Evolutionary conservation across 257 asterid species (phyloP), one percentile per base, ranked within the genome.

Genomic region (Knoxia roxburghii): DNA sequence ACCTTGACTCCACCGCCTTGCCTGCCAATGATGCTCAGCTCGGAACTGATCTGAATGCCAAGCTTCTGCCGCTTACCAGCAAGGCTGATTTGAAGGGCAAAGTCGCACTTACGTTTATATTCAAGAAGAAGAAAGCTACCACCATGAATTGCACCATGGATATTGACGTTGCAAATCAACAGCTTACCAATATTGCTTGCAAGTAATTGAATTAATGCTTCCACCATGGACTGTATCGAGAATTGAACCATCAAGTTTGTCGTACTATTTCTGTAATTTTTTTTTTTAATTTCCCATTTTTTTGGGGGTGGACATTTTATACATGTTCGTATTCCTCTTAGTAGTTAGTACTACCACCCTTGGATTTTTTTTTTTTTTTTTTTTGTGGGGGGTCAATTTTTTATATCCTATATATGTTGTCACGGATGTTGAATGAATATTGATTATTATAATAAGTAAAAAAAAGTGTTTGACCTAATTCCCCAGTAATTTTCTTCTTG

Each of bases 81-180:
- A 50, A 48, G 59, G 78, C 83, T 10, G 61, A 59, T n/a, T 30
- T 84, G 65, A 54, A 40, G 54, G 89, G 89, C 35, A 83, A 67
- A 54, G 85, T 79, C 59, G 77, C 63, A 58, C 18, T 85, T 64
- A 18, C 81, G 1, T 61, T 62, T 18, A 65, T 85, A 26, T 61
- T 82, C 65, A 85, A 67, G 82, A 85, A 61, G 81, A 85, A 64
- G 12, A 85, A 54, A 57, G 41, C 69, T 0, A 57, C 77, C 20
- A 59, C 33, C 10, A 73, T 85, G 91, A 57, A 79, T 48, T 85
- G 88, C 50, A 15, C 35, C n/a, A 41, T 81, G 10, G 60, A 68
- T 27, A 30, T 81, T 55, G 61, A 2, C 2, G 20, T 29, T 45
- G 26, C 27, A 27, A 26, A 21, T 43, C 56, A 46, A 9, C 57